A percentile compares a stretch with the other conserved stretches of the same genome.
phyloP scores from a whole-genome alignment of 768 basidiomycete species.

The Lentinus brumalis region DNA sequence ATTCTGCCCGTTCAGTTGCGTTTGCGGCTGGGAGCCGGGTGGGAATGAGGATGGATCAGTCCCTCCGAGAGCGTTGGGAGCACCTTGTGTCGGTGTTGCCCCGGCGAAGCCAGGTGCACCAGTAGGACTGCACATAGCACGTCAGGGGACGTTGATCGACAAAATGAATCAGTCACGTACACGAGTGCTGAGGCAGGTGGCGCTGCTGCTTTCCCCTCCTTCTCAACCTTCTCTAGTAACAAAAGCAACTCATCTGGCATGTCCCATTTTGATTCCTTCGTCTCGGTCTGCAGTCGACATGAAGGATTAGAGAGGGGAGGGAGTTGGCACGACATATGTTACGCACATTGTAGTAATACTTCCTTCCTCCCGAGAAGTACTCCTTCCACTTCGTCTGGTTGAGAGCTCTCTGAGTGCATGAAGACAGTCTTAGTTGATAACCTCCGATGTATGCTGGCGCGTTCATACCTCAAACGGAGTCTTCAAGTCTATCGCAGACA shows the following conservation, averaged over 20 bases:
- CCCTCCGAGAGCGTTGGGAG: conserved; percentile 54
- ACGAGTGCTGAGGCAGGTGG: conserved; percentile 37
- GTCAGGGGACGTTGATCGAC: not conserved
- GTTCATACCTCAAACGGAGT: conserved; percentile 82
- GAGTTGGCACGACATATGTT: not conserved
- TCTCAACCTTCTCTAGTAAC: conserved; percentile 84
- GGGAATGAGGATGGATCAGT: conserved; percentile 51
- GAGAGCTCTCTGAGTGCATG: conserved; percentile 67
- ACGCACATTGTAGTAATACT: conserved; percentile 87
- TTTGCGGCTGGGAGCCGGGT: conserved; percentile 35
- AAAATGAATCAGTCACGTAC: conserved; percentile 7
- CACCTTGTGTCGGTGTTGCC: conserved; percentile 45
- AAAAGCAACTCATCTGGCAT: conserved; percentile 91
- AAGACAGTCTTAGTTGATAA: not conserved
- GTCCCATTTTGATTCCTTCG: conserved; percentile 97
- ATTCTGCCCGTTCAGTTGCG: conserved; percentile 44
- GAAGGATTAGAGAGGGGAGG: not conserved
- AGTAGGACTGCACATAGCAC: conserved; percentile 7
- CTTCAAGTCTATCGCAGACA: conserved; percentile 65
- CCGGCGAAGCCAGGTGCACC: conserved; percentile 18
- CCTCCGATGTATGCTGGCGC: not conserved
- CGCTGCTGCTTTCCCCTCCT: conserved; percentile 53
- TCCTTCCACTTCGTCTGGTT: conserved; percentile 94
- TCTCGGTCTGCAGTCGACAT: conserved; percentile 57
- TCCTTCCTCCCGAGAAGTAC: conserved; percentile 89